These are phyloP conservation scores for Daldinia sp. DNA, from an alignment of 2,329 filamentous ascomycete genomes.

Conservation along the genomic window DNA sequence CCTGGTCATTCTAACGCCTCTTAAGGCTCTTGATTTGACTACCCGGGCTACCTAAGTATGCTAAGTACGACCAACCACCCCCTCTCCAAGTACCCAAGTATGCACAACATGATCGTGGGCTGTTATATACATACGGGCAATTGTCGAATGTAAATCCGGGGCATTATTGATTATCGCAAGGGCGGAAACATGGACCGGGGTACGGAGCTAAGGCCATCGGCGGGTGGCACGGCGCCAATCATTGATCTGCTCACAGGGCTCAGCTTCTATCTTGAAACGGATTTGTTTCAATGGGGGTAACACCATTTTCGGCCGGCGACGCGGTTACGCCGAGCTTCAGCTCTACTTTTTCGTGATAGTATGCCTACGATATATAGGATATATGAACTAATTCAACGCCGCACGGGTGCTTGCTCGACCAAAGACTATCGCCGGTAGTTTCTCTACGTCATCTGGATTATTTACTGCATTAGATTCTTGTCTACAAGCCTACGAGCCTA, in stretches of 20 bases:
- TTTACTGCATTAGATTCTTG: no score
- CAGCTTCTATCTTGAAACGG: slow-evolving; percentile 29
- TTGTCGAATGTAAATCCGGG: not conserved
- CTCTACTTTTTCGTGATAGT: not conserved
- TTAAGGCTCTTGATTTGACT: slow-evolving; percentile 1
- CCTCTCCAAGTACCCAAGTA: no score
- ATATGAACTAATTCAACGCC: not conserved
- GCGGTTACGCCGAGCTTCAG: not conserved
- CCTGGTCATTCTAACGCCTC: not conserved
- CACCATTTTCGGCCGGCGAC: slow-evolving; percentile 14
- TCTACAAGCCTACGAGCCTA: no score
- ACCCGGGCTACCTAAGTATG: no score
- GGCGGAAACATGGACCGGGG: slow-evolving; percentile 28
- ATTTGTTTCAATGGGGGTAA: slow-evolving; percentile 26
- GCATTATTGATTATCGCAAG: not conserved
- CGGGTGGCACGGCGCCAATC: slow-evolving; percentile 25
- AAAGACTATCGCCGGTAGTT: not conserved
- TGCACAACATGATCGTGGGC: not conserved
- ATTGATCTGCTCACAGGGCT: slow-evolving; percentile 7
- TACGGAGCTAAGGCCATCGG: slow-evolving; percentile 17
- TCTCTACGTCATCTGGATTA: not conserved
- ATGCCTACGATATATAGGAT: not conserved
- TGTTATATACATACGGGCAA: not conserved
- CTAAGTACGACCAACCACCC: no score
- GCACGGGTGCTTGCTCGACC: not conserved